phyloP scores from a whole-genome alignment of 2,329 filamentous ascomycete species.

The Elsinoe arachidis region DNA sequence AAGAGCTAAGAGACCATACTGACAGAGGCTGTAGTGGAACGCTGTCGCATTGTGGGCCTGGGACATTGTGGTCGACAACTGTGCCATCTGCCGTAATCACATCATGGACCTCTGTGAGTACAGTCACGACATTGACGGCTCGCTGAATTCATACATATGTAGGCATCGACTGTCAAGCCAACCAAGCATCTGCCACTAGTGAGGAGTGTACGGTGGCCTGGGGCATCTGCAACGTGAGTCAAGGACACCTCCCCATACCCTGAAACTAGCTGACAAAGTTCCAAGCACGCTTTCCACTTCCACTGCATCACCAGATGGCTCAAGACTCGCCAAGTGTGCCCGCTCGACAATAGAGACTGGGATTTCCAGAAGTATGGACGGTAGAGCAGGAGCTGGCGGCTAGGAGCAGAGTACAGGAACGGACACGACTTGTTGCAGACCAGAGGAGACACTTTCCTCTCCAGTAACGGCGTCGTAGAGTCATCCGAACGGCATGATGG shows the following conservation, averaged over 20 bases:
- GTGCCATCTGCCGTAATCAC: slow-evolving; percentile 97
- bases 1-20: slow-evolving; percentile 15
- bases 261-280: slow-evolving; percentile 27
- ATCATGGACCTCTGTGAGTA: slow-evolving; percentile 95
- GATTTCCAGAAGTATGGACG: slow-evolving; percentile 98
- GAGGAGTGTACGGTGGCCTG: slow-evolving; percentile 98
- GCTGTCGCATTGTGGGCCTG: slow-evolving; percentile 97
- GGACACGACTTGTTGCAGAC: not conserved
- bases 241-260: not conserved
- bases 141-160: not conserved
- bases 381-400: slow-evolving; percentile 24
- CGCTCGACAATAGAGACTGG: slow-evolving; percentile 96
- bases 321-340: slow-evolving; percentile 97
- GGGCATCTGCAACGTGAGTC: slow-evolving; percentile 94
- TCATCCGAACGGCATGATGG: no score
- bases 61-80: slow-evolving; percentile 99
- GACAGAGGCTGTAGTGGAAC: slow-evolving; percentile 66
- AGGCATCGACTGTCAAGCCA: slow-evolving; percentile 98
- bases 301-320: slow-evolving; percentile 99
- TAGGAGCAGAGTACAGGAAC: slow-evolving; percentile 24
- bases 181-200: slow-evolving; percentile 92
- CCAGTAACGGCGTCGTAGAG: no score
- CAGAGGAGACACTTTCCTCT: not conserved
- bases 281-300: slow-evolving; percentile 96
- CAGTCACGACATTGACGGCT: not conserved